phyloP scores from a whole-genome alignment of 768 basidiomycete species.

The Dioszegia aurantiaca region DNA sequence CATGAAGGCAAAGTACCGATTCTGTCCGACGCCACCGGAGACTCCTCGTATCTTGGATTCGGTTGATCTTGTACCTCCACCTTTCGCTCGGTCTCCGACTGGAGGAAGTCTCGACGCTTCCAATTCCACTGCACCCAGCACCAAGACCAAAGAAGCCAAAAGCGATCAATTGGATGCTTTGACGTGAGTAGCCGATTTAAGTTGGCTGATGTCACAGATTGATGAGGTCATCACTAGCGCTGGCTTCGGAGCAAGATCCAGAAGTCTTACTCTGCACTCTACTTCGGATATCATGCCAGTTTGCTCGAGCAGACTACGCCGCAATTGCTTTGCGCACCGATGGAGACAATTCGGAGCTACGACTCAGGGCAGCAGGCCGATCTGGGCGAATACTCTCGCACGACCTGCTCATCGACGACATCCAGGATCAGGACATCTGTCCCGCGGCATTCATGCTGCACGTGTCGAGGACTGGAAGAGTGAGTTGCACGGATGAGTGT shows the following conservation, averaged over 20 bases:
- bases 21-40: conserved; percentile 3
- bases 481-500: conserved; percentile 9
- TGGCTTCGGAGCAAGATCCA: conserved; percentile 35
- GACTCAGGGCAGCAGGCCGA: conserved; percentile 24
- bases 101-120: too few species aligned
- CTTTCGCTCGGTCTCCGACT: background rate
- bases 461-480: conserved; percentile 30
- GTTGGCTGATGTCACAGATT: conserved; percentile 19
- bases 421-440: conserved; percentile 12
- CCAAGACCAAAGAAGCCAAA: conserved; percentile 1
- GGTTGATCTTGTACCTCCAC: background rate
- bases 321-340: conserved; percentile 28
- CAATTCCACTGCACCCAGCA: background rate
- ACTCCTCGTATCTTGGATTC: background rate
- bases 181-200: conserved; percentile 22
- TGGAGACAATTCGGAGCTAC: conserved; percentile 4
- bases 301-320: conserved; percentile 31
- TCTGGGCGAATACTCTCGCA: conserved; percentile 21
- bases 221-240: conserved; percentile 27
- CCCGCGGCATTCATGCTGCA: conserved; percentile 28
- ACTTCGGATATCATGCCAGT: conserved; percentile 20
- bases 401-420: conserved; percentile 23
- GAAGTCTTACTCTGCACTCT: conserved; percentile 21
- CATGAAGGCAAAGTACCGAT: background rate
- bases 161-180: conserved; percentile 25